Evolutionary conservation across 169 alveolate genomes (phyloP).

Genomic region (Eimeria necatrix): DNA sequence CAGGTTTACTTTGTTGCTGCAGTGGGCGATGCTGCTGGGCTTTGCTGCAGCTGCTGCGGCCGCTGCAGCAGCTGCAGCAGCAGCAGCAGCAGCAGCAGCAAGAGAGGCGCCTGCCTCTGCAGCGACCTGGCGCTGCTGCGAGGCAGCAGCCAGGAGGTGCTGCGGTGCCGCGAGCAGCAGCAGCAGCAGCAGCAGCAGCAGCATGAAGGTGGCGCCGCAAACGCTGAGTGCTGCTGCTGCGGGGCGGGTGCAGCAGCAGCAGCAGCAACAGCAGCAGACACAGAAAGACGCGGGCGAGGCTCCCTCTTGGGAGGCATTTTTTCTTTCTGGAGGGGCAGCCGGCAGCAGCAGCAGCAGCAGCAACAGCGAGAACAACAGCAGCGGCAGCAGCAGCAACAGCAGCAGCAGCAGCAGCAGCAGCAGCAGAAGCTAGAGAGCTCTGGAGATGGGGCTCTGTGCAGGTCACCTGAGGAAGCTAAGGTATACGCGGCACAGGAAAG

Average conservation of each 20-base stretch:
- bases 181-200: not conserved
- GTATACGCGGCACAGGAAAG: not conserved
- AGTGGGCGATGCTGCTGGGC: not conserved
- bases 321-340: not conserved
- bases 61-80: not conserved
- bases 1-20: not conserved
- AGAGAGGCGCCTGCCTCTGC: constrained; percentile 4
- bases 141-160: no score
- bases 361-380: no score
- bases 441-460: no score
- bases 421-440: not conserved
- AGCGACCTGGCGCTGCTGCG: not conserved
- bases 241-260: not conserved
- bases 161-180: not conserved
- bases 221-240: not conserved
- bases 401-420: no score
- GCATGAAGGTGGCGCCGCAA: not conserved
- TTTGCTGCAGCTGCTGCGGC: not conserved
- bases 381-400: no score
- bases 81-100: constrained; percentile 1
- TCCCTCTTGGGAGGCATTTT: not conserved
- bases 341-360: not conserved
- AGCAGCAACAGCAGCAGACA: not conserved
- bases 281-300: not conserved
- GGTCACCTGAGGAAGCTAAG: not conserved